These are phyloP conservation scores for Paraglomus occultum DNA, from an alignment of 192 early-diverging fungal species.

Conservation along the genomic window DNA sequence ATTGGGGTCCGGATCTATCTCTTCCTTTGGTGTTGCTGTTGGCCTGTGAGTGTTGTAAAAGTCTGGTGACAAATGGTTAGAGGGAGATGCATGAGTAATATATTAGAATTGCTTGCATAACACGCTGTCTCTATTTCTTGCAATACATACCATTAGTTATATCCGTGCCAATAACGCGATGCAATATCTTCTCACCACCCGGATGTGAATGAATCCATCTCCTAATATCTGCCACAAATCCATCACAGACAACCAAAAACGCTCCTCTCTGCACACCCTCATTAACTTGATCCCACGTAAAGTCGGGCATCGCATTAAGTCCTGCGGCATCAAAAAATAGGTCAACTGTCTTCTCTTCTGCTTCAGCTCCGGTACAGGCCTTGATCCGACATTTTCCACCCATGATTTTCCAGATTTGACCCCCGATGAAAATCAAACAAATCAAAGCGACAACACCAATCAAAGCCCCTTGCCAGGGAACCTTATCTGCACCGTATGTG, in stretches of 20 bases:
- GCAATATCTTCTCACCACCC: constrained; percentile 21
- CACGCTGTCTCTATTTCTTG: neutral
- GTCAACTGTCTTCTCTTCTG: too few species aligned
- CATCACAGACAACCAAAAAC: constrained; percentile 14
- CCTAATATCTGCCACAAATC: constrained; percentile 9
- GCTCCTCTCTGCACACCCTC: constrained; percentile 2
- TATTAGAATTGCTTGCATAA: too few species aligned
- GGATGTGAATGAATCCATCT: constrained; percentile 27
- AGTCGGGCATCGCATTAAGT: neutral
- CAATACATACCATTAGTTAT: neutral
- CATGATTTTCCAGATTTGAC: too few species aligned
- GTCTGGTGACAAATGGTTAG: neutral
- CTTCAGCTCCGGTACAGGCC: too few species aligned
- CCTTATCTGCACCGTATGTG: too few species aligned
- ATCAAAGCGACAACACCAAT: too few species aligned
- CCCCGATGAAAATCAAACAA: too few species aligned
- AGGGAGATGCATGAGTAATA: too few species aligned
- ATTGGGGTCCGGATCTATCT: too few species aligned
- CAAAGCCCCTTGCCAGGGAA: too few species aligned
- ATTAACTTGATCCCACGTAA: constrained; percentile 5
- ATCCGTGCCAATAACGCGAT: constrained; percentile 18
- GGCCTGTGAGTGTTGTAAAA: constrained; percentile 15
- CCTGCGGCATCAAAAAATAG: too few species aligned
- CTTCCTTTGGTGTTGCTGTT: neutral
- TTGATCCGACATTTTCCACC: too few species aligned